Percentiles rank a stretch among this genome's conserved stretches.
Evolutionary conservation across 345 rosid genomes (phyloP).

Genomic region (Eucalyptus globulus): DNA sequence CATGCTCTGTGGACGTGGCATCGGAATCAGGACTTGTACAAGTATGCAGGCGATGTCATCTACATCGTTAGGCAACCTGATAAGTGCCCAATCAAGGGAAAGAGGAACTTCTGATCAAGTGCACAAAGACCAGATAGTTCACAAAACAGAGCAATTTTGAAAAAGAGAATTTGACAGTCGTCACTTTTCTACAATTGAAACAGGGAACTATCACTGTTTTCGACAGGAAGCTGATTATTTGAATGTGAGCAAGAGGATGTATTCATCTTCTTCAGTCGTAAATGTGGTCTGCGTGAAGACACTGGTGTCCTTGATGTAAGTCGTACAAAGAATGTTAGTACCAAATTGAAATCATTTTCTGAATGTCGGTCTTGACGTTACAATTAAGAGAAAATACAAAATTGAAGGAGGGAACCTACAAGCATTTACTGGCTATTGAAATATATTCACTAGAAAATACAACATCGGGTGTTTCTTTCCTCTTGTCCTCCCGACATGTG

Average conservation of each 20-base stretch:
- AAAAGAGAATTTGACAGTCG: not conserved
- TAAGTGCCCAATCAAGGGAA: constrained; percentile 15
- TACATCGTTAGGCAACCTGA: constrained; percentile 80
- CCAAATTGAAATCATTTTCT: not conserved
- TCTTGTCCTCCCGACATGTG: not conserved
- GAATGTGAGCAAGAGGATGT: not conserved
- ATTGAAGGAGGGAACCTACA: not conserved
- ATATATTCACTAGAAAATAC: not conserved
- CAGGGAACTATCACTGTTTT: not conserved
- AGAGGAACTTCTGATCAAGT: not conserved
- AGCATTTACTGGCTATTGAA: not conserved
- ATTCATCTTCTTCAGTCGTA: not conserved
- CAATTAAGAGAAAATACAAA: not conserved
- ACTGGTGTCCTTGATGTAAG: not conserved
- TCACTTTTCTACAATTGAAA: not conserved
- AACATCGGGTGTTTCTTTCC: not conserved
- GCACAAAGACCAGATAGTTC: not conserved
- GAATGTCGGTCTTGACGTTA: not conserved
- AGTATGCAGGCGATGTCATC: constrained; percentile 55
- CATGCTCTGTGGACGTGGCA: constrained; percentile 93
- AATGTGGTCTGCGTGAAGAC: not conserved
- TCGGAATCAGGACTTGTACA: constrained; percentile 57
- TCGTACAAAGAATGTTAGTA: not conserved
- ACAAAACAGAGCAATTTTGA: not conserved
- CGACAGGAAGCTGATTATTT: not conserved